Evolutionary conservation across 768 basidiomycete species (phyloP).

Genomic region (Gautieria morchelliformis): DNA sequence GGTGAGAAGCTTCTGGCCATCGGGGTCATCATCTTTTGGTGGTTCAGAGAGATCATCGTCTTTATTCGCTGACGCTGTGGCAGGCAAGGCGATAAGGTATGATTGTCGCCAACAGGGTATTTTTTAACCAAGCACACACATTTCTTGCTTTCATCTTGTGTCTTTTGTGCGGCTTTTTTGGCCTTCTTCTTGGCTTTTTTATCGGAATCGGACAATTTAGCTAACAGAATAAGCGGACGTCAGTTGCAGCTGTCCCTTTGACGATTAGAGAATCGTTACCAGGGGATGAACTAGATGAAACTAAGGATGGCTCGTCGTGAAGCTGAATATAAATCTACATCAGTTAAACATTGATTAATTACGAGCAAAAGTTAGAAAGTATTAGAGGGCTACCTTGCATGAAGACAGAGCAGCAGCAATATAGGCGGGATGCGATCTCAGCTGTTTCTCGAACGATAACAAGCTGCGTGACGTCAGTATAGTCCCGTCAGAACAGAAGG

Average conservation of each 20-base stretch:
- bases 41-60: conserved; percentile 56
- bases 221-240: conserved; percentile 18
- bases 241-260: conserved; percentile 10
- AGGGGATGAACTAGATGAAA: conserved; percentile 25
- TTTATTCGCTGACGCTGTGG: conserved; percentile 34
- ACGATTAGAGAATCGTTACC: conserved; percentile 4
- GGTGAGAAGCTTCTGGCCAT: conserved; percentile 61
- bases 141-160: conserved; percentile 63
- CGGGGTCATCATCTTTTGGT: conserved; percentile 74
- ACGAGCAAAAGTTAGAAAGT: neutral
- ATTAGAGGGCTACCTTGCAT: conserved; percentile 39
- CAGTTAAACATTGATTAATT: conserved; percentile 8
- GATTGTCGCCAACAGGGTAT: conserved; percentile 6
- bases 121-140: conserved; percentile 29
- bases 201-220: conserved; percentile 45
- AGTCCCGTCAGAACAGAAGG: neutral
- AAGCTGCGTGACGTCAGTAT: conserved; percentile 2
- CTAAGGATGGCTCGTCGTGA: conserved; percentile 61
- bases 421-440: conserved; percentile 72
- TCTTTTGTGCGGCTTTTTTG: conserved; percentile 66
- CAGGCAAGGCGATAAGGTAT: conserved; percentile 18
- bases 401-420: conserved; percentile 63
- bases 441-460: conserved; percentile 44
- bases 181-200: conserved; percentile 84
- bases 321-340: conserved; percentile 63